phyloP scores from a whole-genome alignment of 1,139 yeast genomes.

The Starmera stellimalicola region DNA sequence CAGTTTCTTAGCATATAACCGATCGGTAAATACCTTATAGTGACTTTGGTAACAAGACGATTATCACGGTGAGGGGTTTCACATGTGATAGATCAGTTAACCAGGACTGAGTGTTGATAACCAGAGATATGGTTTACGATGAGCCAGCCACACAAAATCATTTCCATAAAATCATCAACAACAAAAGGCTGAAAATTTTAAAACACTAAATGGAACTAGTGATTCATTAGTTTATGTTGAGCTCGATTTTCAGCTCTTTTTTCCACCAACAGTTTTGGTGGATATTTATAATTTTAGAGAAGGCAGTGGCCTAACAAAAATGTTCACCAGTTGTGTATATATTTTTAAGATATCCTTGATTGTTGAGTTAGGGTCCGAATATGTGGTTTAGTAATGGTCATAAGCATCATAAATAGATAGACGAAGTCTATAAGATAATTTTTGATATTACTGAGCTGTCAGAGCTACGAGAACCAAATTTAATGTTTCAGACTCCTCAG shows the following conservation, averaged over 20 bases:
- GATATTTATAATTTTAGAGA: conserved; percentile 3
- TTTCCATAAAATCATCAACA: conserved; percentile 1
- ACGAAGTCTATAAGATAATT: conserved; percentile 2
- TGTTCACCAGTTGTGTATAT: no score
- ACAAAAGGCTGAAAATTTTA: neutral
- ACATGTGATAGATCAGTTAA: no score
- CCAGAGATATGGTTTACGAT: conserved; percentile 3
- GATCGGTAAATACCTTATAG: conserved; percentile 5
- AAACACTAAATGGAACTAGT: conserved; percentile 1
- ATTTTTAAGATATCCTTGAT: no score
- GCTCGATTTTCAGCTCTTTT: conserved; percentile 1
- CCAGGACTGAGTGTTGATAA: conserved; percentile 2
- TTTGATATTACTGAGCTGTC: no score
- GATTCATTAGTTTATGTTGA: neutral
- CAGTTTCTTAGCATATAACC: conserved; percentile 4
- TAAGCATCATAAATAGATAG: no score
- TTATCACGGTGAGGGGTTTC: conserved; percentile 1
- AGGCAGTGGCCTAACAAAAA: no score
- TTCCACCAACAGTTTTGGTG: conserved; percentile 4
- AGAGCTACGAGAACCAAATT: no score
- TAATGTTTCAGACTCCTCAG: no score
- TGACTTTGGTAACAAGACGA: conserved; percentile 4
- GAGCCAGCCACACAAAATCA: conserved; percentile 3
- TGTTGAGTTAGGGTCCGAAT: no score
- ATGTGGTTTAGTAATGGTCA: no score